Evolutionary conservation across 2,329 filamentous ascomycete species (phyloP).

Genomic region (Colletotrichum camelliae): DNA sequence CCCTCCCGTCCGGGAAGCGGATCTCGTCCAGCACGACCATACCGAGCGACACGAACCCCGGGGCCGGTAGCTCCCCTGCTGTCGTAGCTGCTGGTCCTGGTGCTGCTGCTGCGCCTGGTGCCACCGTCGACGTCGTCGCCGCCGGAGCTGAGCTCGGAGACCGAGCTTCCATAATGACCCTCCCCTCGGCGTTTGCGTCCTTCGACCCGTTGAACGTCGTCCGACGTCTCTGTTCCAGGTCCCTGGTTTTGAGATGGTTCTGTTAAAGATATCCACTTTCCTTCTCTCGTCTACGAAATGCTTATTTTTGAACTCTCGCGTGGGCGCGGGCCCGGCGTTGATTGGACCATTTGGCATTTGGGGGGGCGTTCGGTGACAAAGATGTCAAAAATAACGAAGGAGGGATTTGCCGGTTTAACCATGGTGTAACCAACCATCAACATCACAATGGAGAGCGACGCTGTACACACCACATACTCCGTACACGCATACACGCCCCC

Average conservation of each 20-base stretch:
- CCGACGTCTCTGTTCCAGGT: neutral
- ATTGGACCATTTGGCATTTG: neutral
- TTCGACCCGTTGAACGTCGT: neutral
- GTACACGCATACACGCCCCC: neutral
- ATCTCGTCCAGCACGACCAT: conserved; percentile 16
- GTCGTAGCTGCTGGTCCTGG: neutral
- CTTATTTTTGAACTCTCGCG: neutral
- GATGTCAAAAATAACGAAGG: neutral
- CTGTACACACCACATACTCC: neutral
- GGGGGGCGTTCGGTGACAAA: neutral
- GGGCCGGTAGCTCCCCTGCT: neutral
- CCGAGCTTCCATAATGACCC: neutral
- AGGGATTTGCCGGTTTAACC: neutral
- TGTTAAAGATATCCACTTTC: neutral
- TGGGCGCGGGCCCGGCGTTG: neutral
- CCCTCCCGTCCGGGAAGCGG: conserved; percentile 1
- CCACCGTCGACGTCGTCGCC: neutral
- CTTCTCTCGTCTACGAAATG: neutral
- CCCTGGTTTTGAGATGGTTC: neutral
- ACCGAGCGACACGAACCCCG: conserved; percentile 13
- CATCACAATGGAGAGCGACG: neutral
- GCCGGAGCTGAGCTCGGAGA: neutral
- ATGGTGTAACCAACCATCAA: neutral
- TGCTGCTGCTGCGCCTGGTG: neutral
- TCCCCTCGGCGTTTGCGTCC: neutral